Evolutionary conservation across 257 asterid genomes (phyloP).

Genomic region (Solanum rostratum): DNA sequence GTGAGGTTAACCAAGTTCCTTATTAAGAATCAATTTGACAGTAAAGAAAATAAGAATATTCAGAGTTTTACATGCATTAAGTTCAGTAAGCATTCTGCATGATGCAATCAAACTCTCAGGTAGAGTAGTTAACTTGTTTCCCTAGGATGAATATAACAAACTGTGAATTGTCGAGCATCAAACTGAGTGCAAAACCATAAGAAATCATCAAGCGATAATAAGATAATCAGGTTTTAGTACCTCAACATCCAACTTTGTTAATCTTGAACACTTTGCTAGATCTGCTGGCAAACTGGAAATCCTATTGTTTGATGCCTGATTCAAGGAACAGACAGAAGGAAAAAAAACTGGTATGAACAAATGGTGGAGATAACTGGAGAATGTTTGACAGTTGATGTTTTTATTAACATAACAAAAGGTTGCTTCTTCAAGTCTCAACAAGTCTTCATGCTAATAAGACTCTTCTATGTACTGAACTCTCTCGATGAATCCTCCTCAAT

Average conservation of each 20-base stretch:
- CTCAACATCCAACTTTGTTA: slow-evolving; percentile 74
- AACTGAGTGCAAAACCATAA: not conserved
- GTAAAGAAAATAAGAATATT: not conserved
- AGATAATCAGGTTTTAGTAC: slow-evolving; percentile 21
- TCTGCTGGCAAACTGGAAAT: slow-evolving; percentile 83
- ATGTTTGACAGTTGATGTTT: not conserved
- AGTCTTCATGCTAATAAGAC: not conserved
- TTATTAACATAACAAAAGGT: not conserved
- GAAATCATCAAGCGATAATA: slow-evolving; percentile 1
- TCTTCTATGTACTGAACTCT: not conserved
- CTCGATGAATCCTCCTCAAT: not conserved
- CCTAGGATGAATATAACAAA: slow-evolving; percentile 37
- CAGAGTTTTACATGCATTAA: slow-evolving; percentile 68
- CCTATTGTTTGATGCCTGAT: slow-evolving; percentile 84
- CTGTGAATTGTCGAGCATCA: slow-evolving; percentile 4
- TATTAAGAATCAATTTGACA: not conserved
- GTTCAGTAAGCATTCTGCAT: slow-evolving; percentile 72
- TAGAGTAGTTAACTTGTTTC: slow-evolving; percentile 62
- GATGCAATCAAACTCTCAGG: slow-evolving; percentile 56
- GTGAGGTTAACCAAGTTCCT: slow-evolving; percentile 3
- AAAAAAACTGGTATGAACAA: not conserved
- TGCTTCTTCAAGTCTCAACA: not conserved
- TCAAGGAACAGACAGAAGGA: not conserved
- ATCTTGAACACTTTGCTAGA: slow-evolving; percentile 63
- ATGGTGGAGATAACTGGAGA: not conserved